phyloP scores from a whole-genome alignment of 345 rosid species.

The Salix purpurea region DNA sequence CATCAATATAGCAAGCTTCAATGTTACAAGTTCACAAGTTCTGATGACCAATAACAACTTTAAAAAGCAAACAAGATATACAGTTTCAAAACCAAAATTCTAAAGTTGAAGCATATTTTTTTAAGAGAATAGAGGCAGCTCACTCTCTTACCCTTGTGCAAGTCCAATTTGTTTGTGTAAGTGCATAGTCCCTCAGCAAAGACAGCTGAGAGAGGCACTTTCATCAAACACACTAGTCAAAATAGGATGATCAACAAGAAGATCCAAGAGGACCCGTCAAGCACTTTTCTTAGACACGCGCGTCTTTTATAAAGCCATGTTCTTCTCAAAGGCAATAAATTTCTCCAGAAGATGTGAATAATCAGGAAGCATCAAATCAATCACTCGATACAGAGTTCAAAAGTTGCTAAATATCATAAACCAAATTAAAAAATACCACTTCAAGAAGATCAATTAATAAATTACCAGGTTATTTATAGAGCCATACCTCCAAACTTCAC shows the following conservation, averaged over 20 bases:
- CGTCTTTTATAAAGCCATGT: neutral
- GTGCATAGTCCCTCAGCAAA: neutral
- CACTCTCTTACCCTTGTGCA: neutral
- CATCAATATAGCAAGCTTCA: neutral
- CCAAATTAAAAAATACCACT: neutral
- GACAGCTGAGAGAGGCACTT: neutral
- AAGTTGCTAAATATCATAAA: neutral
- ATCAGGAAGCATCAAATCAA: neutral
- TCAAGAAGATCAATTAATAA: neutral
- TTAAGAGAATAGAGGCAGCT: neutral
- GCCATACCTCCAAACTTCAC: slow-evolving; percentile 2
- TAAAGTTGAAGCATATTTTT: neutral
- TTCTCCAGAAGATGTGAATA: neutral
- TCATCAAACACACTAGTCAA: neutral
- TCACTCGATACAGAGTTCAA: neutral
- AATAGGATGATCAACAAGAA: neutral
- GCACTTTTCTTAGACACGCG: neutral
- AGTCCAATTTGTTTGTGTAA: neutral
- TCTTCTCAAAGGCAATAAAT: neutral
- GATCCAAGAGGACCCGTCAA: neutral
- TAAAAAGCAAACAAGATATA: neutral
- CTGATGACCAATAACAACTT: neutral
- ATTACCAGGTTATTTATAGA: neutral
- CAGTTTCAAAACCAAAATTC: neutral
- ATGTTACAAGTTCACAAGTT: neutral